phyloP scores from a whole-genome alignment of 345 rosid species.

The Hevea brasiliensis region DNA sequence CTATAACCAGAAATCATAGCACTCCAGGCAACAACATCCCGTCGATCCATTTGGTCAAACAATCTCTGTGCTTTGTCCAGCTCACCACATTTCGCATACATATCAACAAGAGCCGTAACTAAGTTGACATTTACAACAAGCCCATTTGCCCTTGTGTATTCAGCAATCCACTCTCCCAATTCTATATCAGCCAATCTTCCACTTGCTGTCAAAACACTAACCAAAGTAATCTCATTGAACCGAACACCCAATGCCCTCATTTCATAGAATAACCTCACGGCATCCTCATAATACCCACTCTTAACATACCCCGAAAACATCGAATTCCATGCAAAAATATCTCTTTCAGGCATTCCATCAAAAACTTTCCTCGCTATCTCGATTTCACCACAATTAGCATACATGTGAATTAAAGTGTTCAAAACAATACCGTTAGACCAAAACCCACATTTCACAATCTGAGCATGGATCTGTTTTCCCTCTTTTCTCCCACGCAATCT shows the following conservation, averaged over 20 bases:
- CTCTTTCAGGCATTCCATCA: conserved; percentile 13
- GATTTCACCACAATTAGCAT: conserved; percentile 15
- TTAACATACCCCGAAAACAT: conserved; percentile 13
- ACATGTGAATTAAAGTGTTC: conserved; percentile 12
- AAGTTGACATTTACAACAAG: background rate
- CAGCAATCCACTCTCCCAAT: conserved; percentile 17
- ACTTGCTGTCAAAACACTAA: conserved; percentile 12
- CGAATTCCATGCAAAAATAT: conserved; percentile 12
- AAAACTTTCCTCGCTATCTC: conserved; percentile 11
- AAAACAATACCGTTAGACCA: conserved; percentile 13
- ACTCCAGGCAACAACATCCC: conserved; percentile 13
- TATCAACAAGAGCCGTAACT: conserved; percentile 17
- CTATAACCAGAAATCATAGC: conserved; percentile 26
- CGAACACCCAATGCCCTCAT: conserved; percentile 7
- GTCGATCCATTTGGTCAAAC: conserved; percentile 11
- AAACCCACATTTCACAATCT: conserved; percentile 34
- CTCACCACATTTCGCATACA: conserved; percentile 17
- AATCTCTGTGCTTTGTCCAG: conserved; percentile 4
- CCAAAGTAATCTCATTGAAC: conserved; percentile 7
- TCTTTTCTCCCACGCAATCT: conserved; percentile 28
- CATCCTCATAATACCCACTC: background rate
- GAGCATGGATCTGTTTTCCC: conserved; percentile 49
- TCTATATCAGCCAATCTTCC: conserved; percentile 13
- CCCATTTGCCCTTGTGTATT: background rate
- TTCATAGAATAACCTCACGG: background rate